phyloP scores from a whole-genome alignment of 768 basidiomycete genomes.

The Panaeolus papilionaceus region DNA sequence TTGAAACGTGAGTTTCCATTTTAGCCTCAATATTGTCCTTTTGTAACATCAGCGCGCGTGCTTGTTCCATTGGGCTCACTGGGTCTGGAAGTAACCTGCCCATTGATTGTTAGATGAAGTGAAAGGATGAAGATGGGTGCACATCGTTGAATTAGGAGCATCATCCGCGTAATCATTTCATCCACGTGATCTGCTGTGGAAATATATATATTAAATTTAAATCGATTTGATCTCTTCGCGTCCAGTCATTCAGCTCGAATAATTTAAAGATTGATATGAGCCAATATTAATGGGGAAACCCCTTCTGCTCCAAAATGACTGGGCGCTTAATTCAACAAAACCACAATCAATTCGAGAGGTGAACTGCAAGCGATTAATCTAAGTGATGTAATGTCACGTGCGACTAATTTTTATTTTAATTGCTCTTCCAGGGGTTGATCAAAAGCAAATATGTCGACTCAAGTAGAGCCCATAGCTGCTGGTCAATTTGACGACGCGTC shows the following conservation, averaged over 20 bases:
- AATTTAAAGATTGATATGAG: background rate
- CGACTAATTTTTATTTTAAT: conserved; percentile 17
- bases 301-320: background rate
- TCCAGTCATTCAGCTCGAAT: background rate
- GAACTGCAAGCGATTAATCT: background rate
- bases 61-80: conserved; percentile 58
- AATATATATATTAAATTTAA: background rate
- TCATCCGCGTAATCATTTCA: conserved; percentile 1
- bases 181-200: background rate
- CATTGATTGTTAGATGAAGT: conserved; percentile 36
- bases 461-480: conserved; percentile 39
- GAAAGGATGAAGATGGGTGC: background rate
- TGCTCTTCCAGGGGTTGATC: background rate
- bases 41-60: conserved; percentile 65
- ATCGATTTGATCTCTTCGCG: background rate
- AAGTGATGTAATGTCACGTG: conserved; percentile 24
- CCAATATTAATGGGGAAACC: background rate
- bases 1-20: conserved; percentile 63
- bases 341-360: background rate
- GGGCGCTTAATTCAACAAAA: background rate
- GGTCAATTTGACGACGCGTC: conserved; percentile 72
- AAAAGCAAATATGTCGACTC: conserved; percentile 35
- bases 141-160: background rate
- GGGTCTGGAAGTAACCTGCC: conserved; percentile 52
- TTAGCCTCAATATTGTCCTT: conserved; percentile 80